Conservation (phyloP, 139 green algal genomes). For the Chlorella sp. region DNA sequence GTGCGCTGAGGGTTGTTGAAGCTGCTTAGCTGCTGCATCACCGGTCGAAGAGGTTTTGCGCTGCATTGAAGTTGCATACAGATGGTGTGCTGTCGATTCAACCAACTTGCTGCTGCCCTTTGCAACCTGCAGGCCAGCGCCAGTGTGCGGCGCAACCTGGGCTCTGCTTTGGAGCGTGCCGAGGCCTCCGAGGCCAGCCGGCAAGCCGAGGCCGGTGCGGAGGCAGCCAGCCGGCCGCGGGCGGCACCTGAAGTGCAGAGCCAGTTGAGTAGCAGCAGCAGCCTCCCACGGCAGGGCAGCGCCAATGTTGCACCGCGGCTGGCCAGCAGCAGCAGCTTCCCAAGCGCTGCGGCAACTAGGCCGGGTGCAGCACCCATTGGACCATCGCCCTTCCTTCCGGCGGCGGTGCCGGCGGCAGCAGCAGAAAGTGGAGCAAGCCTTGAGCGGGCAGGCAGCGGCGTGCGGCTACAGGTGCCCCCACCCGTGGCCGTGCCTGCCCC, state of each 20-base stretch:
- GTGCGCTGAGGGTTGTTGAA: not conserved
- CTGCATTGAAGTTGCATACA: not conserved
- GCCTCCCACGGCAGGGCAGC: not conserved
- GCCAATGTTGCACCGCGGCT: not conserved
- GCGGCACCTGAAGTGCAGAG: slow-evolving; percentile 24
- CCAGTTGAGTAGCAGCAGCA: not conserved
- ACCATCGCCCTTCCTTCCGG: not conserved
- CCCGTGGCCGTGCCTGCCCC: not conserved
- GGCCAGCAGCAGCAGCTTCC: not conserved
- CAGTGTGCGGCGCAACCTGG: slow-evolving; percentile 39
- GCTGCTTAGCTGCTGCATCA: not conserved
- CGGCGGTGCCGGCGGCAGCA: not conserved
- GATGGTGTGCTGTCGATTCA: not conserved
- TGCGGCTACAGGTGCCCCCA: too few relatives aligned
- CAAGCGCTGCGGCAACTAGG: too few relatives aligned
- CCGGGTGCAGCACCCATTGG: too few relatives aligned
- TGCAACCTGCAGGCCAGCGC: not conserved
- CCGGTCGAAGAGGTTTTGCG: not conserved
- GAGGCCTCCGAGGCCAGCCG: slow-evolving; percentile 6
- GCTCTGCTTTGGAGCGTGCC: slow-evolving; percentile 8
- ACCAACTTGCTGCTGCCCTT: not conserved
- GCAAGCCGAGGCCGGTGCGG: too few relatives aligned
- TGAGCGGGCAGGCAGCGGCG: slow-evolving; percentile 1
- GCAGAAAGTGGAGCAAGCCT: not conserved
- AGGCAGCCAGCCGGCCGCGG: not conserved